Conservation (phyloP, 352 stramenopile species). For the Globisporangium carolinianum region DNA sequence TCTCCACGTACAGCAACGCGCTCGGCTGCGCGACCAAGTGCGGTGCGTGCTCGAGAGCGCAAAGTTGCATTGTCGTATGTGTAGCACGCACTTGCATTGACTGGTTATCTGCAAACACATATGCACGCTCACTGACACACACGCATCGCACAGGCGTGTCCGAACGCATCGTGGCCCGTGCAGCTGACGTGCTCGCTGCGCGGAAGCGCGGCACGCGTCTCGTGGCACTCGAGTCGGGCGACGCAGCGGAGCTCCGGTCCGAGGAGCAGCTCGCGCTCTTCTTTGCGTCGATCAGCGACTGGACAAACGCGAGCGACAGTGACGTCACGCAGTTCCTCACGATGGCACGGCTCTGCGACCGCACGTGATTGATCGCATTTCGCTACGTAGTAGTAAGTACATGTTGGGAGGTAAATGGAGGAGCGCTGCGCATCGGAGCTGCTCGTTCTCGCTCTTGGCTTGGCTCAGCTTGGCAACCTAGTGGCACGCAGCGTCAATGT, state of each 20-base stretch:
- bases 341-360: conserved; percentile 37
- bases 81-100: not conserved
- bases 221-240: conserved; percentile 12
- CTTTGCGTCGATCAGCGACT: conserved; percentile 50
- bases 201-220: conserved; percentile 22
- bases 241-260: conserved; percentile 19
- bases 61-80: too few species aligned
- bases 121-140: too few species aligned
- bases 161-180: conserved; percentile 29
- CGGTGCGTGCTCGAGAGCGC: conserved; percentile 21
- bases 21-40: conserved; percentile 58
- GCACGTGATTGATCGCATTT: conserved; percentile 3
- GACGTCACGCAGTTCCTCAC: conserved; percentile 41
- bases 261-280: conserved; percentile 38
- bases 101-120: not conserved
- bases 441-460: not conserved
- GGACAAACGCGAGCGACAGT: conserved; percentile 32
- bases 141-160: conserved; percentile 31
- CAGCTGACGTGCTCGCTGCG: conserved; percentile 35
- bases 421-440: not conserved
- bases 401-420: too few species aligned
- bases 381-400: too few species aligned
- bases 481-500: conserved; percentile 31
- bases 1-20: conserved; percentile 67
- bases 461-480: not conserved